Evolutionary conservation across 2,329 filamentous ascomycete species (phyloP).

Genomic region (Phialophora tarda): DNA sequence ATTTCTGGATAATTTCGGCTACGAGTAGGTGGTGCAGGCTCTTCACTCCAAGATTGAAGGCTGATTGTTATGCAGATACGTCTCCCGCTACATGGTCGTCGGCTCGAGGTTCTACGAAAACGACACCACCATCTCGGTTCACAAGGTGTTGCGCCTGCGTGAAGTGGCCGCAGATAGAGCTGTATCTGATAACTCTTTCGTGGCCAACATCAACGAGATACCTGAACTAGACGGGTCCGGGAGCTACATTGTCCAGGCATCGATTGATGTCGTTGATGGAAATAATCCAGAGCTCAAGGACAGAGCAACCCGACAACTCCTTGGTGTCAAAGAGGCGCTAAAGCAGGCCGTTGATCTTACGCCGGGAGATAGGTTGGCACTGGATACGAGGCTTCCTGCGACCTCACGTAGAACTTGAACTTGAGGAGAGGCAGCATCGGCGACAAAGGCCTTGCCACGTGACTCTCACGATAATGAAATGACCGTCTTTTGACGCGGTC

Average conservation of each 20-base stretch:
- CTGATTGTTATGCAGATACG: constrained; percentile 51
- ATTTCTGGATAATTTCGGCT: constrained; percentile 60
- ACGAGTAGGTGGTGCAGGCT: constrained; percentile 51
- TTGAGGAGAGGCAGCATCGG: constrained; percentile 8
- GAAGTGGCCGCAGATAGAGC: constrained; percentile 43
- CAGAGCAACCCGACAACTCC: constrained; percentile 60
- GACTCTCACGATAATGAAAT: constrained; percentile 2
- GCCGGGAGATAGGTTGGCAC: constrained; percentile 62
- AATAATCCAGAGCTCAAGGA: constrained; percentile 61
- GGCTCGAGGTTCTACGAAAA: constrained; percentile 64
- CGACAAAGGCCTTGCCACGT: background rate
- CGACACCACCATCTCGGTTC: constrained; percentile 63
- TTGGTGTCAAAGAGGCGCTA: constrained; percentile 60
- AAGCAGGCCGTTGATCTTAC: constrained; percentile 62
- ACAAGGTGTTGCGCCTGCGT: constrained; percentile 59
- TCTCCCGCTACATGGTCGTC: constrained; percentile 62
- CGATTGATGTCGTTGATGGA: constrained; percentile 60
- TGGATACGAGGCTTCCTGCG: constrained; percentile 63
- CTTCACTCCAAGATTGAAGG: constrained; percentile 5
- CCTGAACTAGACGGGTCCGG: constrained; percentile 61
- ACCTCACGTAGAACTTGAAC: constrained; percentile 30
- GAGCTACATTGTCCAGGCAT: constrained; percentile 63
- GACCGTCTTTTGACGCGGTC: constrained; percentile 18
- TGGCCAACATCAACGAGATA: constrained; percentile 50
- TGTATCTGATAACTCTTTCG: constrained; percentile 41